Evolutionary conservation across 2,329 filamentous ascomycete genomes (phyloP).

Genomic region (Cyphellophora europaea): DNA sequence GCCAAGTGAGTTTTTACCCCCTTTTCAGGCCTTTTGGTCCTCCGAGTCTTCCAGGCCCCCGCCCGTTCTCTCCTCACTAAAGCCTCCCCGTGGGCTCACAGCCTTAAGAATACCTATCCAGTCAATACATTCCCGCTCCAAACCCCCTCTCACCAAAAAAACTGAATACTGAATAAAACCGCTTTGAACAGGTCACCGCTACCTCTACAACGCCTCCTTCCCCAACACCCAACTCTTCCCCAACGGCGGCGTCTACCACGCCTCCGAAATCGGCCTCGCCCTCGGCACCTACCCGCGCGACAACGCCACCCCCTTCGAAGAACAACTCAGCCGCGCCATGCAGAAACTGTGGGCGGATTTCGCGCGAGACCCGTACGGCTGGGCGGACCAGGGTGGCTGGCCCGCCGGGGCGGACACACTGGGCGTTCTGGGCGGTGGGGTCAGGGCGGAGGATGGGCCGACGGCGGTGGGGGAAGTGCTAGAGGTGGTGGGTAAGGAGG

Average conservation of each 20-base stretch:
- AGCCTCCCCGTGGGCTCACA: no score
- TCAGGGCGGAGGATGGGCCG: background rate
- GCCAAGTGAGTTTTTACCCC: no score
- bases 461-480: background rate
- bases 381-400: conserved; percentile 22
- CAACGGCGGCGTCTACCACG: conserved; percentile 24
- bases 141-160: no score
- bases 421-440: background rate
- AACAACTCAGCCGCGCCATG: conserved; percentile 22
- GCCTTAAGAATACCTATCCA: no score
- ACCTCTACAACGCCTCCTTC: conserved; percentile 28
- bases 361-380: conserved; percentile 27
- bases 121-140: no score
- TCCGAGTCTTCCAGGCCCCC: no score
- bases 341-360: conserved; percentile 26
- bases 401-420: background rate
- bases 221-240: conserved; percentile 19
- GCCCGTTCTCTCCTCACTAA: no score
- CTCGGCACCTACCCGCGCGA: conserved; percentile 23
- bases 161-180: no score
- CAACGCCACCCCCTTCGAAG: conserved; percentile 22
- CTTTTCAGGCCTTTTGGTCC: no score
- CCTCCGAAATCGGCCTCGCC: conserved; percentile 26
- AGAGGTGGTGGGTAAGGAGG: background rate
- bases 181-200: no score